Evolutionary conservation across 129 eudicot genomes (phyloP).

Genomic region (Flaveria linearis): DNA sequence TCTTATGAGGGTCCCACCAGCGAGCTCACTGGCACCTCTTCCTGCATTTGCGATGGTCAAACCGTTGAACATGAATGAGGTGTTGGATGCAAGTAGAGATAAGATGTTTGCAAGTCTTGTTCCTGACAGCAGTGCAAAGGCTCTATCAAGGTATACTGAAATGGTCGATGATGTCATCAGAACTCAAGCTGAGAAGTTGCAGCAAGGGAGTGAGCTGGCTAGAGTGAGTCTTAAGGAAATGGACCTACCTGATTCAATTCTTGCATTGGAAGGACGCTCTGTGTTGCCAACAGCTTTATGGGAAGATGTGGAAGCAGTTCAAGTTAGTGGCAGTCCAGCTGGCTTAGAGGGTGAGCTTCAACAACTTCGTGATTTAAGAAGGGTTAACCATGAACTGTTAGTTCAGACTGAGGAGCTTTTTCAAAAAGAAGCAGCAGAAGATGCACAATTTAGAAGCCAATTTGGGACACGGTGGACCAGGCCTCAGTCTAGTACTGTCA

Average conservation of each 20-base stretch:
- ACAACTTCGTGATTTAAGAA: constrained; percentile 81
- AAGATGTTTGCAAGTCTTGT: constrained; percentile 92
- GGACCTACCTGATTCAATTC: constrained; percentile 92
- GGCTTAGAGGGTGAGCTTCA: constrained; percentile 91
- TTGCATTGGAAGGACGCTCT: constrained; percentile 84
- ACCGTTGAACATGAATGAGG: constrained; percentile 82
- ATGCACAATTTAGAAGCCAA: constrained; percentile 90
- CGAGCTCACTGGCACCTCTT: constrained; percentile 79
- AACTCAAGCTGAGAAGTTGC: constrained; percentile 95
- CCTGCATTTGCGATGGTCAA: constrained; percentile 90
- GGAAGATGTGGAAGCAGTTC: constrained; percentile 98
- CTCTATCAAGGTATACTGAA: constrained; percentile 93
- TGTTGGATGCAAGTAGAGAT: constrained; percentile 85
- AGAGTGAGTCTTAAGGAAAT: constrained; percentile 94
- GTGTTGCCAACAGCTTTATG: constrained; percentile 67
- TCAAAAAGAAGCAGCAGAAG: constrained; percentile 97
- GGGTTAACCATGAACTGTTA: constrained; percentile 82
- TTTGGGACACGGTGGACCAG: constrained; percentile 99
- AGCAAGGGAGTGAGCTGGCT: constrained; percentile 97
- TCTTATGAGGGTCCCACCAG: constrained; percentile 87
- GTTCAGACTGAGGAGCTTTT: constrained; percentile 91
- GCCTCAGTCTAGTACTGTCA: constrained; percentile 88
- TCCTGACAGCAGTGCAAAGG: constrained; percentile 94
- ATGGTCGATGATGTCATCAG: constrained; percentile 94
- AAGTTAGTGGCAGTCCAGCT: constrained; percentile 94